Evolutionary conservation across 2,329 filamentous ascomycete species (phyloP).

Genomic region (Lasiodiplodia sp.): DNA sequence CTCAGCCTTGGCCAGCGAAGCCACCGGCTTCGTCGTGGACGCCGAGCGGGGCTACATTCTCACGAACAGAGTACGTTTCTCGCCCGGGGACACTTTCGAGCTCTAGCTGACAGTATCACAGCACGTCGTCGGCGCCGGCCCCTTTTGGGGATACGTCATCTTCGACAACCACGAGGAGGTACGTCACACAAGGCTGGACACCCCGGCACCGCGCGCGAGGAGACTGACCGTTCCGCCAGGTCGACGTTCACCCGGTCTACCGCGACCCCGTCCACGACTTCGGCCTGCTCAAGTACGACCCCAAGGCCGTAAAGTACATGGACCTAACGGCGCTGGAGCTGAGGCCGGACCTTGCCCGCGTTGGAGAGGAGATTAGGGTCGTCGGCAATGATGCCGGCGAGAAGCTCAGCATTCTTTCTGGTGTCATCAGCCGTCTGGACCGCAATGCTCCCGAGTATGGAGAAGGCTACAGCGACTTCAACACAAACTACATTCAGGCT

Average conservation of each 20-base stretch:
- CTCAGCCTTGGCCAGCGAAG: conserved; percentile 88
- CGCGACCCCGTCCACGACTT: conserved; percentile 99
- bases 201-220: conserved; percentile 27
- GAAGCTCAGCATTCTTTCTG: conserved; percentile 96
- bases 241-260: conserved; percentile 95
- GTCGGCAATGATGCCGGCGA: conserved; percentile 99
- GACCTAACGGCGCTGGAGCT: conserved; percentile 80
- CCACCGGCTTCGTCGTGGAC: conserved; percentile 97
- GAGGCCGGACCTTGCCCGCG: conserved; percentile 81
- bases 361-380: conserved; percentile 93
- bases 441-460: conserved; percentile 97
- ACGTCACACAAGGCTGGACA: conserved; percentile 34
- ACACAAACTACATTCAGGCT: conserved; percentile 94
- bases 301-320: conserved; percentile 97
- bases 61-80: conserved; percentile 53
- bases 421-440: conserved; percentile 94
- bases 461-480: conserved; percentile 98
- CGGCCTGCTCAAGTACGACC: conserved; percentile 94
- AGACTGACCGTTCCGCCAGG: conserved; percentile 58
- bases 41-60: conserved; percentile 79
- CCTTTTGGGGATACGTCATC: conserved; percentile 97
- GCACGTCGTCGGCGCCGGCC: conserved; percentile 93
- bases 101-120: conserved; percentile 47
- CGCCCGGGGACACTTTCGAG: neutral
- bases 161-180: conserved; percentile 96